phyloP scores from a whole-genome alignment of 805 yeast species.

The Sporopachydermia quercuum region DNA sequence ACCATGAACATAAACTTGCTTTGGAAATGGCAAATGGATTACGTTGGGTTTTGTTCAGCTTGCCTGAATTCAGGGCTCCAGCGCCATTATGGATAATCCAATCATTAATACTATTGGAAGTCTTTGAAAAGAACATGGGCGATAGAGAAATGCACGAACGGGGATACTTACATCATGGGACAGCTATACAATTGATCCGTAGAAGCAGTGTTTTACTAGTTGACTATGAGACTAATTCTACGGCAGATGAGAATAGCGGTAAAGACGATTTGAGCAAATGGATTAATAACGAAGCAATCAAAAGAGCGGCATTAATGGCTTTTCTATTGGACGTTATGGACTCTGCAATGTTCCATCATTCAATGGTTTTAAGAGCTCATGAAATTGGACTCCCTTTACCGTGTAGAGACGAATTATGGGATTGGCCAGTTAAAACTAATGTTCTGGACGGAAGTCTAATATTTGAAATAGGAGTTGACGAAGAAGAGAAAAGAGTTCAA shows the following conservation, averaged over 20 bases:
- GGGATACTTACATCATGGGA: slow-evolving; percentile 76
- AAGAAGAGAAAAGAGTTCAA: slow-evolving; percentile 3
- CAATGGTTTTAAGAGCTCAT: slow-evolving; percentile 39
- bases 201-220: slow-evolving; percentile 49
- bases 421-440: slow-evolving; percentile 12
- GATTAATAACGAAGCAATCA: slow-evolving; percentile 70
- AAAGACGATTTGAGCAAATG: slow-evolving; percentile 32
- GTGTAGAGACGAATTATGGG: slow-evolving; percentile 50
- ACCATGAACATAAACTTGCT: slow-evolving; percentile 23
- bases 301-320: slow-evolving; percentile 67
- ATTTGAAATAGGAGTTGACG: not conserved
- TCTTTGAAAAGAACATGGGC: slow-evolving; percentile 62
- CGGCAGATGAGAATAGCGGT: slow-evolving; percentile 17
- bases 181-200: slow-evolving; percentile 63
- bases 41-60: slow-evolving; percentile 55
- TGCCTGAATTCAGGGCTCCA: slow-evolving; percentile 64
- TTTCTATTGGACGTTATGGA: slow-evolving; percentile 71
- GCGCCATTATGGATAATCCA: slow-evolving; percentile 67
- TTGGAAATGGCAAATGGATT: slow-evolving; percentile 38
- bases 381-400: slow-evolving; percentile 50
- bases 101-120: slow-evolving; percentile 56
- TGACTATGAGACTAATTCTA: slow-evolving; percentile 15
- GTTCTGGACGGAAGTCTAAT: not conserved
- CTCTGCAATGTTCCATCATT: slow-evolving; percentile 66
- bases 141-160: slow-evolving; percentile 63